phyloP scores from a whole-genome alignment of 495 filamentous ascomycete species.

The Staphylotrichum tortipilum region DNA sequence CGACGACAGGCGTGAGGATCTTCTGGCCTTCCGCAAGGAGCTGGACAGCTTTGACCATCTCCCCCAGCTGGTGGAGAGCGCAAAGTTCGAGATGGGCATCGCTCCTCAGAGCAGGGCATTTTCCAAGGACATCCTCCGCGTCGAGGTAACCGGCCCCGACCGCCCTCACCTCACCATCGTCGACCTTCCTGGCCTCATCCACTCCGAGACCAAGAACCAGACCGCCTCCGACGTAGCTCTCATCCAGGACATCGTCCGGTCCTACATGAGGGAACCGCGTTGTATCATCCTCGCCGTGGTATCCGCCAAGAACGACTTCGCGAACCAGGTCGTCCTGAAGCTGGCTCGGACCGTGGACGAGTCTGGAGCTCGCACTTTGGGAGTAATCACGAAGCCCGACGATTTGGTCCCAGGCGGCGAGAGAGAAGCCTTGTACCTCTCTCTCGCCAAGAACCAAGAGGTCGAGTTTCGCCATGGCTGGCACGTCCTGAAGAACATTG shows the following conservation, averaged over 20 bases:
- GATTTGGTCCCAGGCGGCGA: slow-evolving; percentile 38
- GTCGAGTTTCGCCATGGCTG: slow-evolving; percentile 57
- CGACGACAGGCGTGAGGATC: slow-evolving; percentile 15
- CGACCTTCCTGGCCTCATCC: slow-evolving; percentile 59
- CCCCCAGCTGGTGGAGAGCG: slow-evolving; percentile 37
- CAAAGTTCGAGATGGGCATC: slow-evolving; percentile 25
- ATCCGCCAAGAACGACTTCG: slow-evolving; percentile 55
- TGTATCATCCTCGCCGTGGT: slow-evolving; percentile 60
- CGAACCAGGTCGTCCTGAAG: slow-evolving; percentile 56
- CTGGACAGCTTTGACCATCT: slow-evolving; percentile 29
- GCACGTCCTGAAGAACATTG: slow-evolving; percentile 61
- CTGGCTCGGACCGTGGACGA: slow-evolving; percentile 66
- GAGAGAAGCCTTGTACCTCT: slow-evolving; percentile 44
- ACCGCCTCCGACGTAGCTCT: slow-evolving; percentile 40
- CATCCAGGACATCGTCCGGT: slow-evolving; percentile 44
- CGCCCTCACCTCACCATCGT: slow-evolving; percentile 60
- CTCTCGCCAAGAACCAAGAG: slow-evolving; percentile 52
- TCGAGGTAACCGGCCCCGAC: slow-evolving; percentile 57
- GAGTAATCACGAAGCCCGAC: slow-evolving; percentile 83
- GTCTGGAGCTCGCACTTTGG: slow-evolving; percentile 66
- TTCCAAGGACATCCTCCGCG: slow-evolving; percentile 55
- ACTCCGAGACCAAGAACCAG: slow-evolving; percentile 43
- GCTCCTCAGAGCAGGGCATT: slow-evolving; percentile 35
- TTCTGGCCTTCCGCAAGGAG: slow-evolving; percentile 17
- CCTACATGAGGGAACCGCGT: slow-evolving; percentile 52